Conservation (phyloP, 2,329 filamentous ascomycete genomes). For the Verticillium zaregamsianum region DNA sequence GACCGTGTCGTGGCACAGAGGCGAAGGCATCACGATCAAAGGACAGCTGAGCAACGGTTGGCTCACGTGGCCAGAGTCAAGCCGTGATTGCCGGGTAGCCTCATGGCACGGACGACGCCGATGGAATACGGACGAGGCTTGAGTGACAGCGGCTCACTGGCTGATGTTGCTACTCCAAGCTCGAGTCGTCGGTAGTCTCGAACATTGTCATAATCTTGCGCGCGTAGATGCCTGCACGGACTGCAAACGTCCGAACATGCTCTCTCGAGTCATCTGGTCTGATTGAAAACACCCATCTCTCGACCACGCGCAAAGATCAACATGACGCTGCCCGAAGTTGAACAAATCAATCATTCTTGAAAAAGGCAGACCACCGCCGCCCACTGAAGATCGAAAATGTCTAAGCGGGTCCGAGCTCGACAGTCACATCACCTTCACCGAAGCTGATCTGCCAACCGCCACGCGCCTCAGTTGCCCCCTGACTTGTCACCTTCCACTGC, state of each 20-base stretch:
- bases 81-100: not conserved
- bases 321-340: not conserved
- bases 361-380: not conserved
- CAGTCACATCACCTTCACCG: not conserved
- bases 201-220: not conserved
- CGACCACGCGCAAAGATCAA: not conserved
- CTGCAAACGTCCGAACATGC: not conserved
- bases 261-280: not conserved
- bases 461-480: slow-evolving; percentile 5
- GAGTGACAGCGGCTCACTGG: not conserved
- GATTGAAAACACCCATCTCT: not conserved
- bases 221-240: not conserved
- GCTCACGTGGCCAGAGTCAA: not conserved
- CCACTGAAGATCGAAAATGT: slow-evolving; percentile 4
- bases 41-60: not conserved
- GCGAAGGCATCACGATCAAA: not conserved
- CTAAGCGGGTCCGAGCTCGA: slow-evolving; percentile 12
- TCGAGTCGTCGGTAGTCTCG: not conserved
- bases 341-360: not conserved
- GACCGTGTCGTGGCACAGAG: not conserved
- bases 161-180: not conserved
- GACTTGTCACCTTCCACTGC: slow-evolving; percentile 8
- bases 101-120: not conserved
- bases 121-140: not conserved
- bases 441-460: slow-evolving; percentile 15